A percentile compares a stretch with the other conserved stretches of the same genome.
Conservation (phyloP, 1,284 basidiomycete genomes). For the Volvariella surrecta region DNA sequence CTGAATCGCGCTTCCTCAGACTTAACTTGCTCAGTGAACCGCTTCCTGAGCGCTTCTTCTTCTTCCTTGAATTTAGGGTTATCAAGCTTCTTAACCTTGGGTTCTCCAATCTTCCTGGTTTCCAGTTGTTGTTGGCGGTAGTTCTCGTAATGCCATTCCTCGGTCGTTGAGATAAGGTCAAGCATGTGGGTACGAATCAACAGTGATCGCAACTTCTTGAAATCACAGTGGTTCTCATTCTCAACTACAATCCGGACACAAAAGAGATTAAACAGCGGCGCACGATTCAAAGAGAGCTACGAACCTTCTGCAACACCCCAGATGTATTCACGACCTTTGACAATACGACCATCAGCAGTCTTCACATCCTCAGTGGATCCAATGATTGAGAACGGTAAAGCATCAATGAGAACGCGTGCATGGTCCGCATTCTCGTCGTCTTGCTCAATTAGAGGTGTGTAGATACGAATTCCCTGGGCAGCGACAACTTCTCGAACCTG, state of each 20-base stretch:
- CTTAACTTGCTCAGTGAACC: slow-evolving; percentile 99
- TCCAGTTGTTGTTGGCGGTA: slow-evolving; percentile 99
- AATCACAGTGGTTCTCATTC: slow-evolving; percentile 99
- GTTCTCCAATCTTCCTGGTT: slow-evolving; percentile 98
- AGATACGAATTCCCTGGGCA: slow-evolving; percentile 92
- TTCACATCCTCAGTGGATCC: slow-evolving; percentile 93
- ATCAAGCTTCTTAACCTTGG: slow-evolving; percentile 98
- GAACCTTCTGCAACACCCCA: slow-evolving; percentile 96
- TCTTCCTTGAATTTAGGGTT: slow-evolving; percentile 99
- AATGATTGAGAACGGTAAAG: slow-evolving; percentile 98
- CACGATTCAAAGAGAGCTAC: slow-evolving; percentile 24
- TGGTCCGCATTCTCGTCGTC: slow-evolving; percentile 93
- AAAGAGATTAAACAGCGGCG: not conserved
- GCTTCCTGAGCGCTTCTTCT: slow-evolving; percentile 92
- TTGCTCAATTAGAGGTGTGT: slow-evolving; percentile 85
- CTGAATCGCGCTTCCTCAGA: slow-evolving; percentile 96
- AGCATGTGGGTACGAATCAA: slow-evolving; percentile 99
- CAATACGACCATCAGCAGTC: slow-evolving; percentile 84
- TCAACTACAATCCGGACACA: slow-evolving; percentile 56
- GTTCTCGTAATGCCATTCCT: slow-evolving; percentile 96
- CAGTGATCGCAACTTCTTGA: slow-evolving; percentile 94
- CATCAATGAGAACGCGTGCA: slow-evolving; percentile 78
- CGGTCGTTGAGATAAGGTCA: slow-evolving; percentile 92
- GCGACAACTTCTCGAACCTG: slow-evolving; percentile 87
- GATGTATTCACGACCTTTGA: slow-evolving; percentile 98